phyloP scores from a whole-genome alignment of 2,329 filamentous ascomycete genomes.

The Ascomycota sp. region DNA sequence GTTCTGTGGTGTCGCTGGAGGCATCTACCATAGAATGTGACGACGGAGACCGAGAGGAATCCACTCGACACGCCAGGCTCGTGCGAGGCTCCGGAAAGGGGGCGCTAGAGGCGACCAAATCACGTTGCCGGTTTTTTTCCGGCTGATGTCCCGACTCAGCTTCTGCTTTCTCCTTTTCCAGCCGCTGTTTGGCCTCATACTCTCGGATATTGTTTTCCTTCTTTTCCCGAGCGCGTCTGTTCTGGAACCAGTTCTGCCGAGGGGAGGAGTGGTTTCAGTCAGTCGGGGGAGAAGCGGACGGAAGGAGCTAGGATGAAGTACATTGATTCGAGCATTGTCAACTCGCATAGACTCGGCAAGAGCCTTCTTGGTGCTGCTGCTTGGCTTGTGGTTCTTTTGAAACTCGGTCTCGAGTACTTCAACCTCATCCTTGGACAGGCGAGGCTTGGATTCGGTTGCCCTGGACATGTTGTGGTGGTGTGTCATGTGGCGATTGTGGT shows the following conservation, averaged over 20 bases:
- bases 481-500: conserved; percentile 14
- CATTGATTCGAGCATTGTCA: conserved; percentile 44
- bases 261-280: conserved; percentile 13
- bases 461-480: conserved; percentile 18
- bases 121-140: conserved; percentile 11
- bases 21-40: conserved; percentile 4
- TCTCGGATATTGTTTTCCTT: conserved; percentile 34
- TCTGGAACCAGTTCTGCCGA: conserved; percentile 47
- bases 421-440: conserved; percentile 37
- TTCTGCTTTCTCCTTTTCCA: conserved; percentile 13
- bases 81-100: conserved; percentile 14
- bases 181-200: conserved; percentile 17
- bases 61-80: conserved; percentile 3
- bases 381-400: conserved; percentile 43
- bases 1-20: conserved; percentile 8
- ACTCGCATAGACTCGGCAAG: conserved; percentile 40
- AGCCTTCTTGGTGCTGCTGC: conserved; percentile 38
- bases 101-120: conserved; percentile 20
- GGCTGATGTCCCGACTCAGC: conserved; percentile 8
- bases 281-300: not conserved
- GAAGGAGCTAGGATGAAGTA: conserved; percentile 12
- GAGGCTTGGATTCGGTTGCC: conserved; percentile 27
- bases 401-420: conserved; percentile 40
- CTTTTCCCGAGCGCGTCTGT: conserved; percentile 43
- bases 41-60: conserved; percentile 4